Percentiles rank a stretch among this genome's conserved stretches.
Conservation (phyloP, 768 basidiomycete species). For the Calocybe cyanea region DNA sequence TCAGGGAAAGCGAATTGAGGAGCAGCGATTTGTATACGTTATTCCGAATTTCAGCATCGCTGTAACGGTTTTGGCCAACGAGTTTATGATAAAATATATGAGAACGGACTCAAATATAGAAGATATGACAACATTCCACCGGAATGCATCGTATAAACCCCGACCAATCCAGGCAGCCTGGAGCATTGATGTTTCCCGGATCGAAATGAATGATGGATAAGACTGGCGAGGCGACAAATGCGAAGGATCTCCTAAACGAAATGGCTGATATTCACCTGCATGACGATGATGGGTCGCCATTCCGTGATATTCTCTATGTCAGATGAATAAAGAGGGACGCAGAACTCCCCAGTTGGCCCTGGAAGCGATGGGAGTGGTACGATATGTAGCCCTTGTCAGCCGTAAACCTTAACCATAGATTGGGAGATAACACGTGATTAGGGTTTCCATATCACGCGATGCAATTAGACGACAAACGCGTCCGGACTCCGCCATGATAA, state of each 20-base stretch:
- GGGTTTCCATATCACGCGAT: not conserved
- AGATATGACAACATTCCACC: slow-evolving; percentile 63
- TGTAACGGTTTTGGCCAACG: slow-evolving; percentile 24
- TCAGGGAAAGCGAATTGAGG: slow-evolving; percentile 66
- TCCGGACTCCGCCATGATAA: too few species aligned
- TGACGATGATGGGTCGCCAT: slow-evolving; percentile 15
- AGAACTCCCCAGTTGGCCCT: too few species aligned
- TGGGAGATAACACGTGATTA: slow-evolving; percentile 21
- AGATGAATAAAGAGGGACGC: too few species aligned
- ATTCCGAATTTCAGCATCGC: slow-evolving; percentile 72
- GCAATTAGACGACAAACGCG: not conserved
- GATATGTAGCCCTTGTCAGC: not conserved
- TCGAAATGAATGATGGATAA: slow-evolving; percentile 69
- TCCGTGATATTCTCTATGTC: not conserved
- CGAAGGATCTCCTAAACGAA: slow-evolving; percentile 23
- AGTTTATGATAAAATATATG: not conserved
- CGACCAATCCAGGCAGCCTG: slow-evolving; percentile 56
- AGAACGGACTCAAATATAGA: slow-evolving; percentile 51
- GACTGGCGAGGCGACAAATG: slow-evolving; percentile 40
- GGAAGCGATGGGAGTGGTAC: too few species aligned
- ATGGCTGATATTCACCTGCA: slow-evolving; percentile 21
- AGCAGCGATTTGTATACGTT: slow-evolving; percentile 74
- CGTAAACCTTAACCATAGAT: slow-evolving; percentile 34
- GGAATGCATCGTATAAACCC: slow-evolving; percentile 68
- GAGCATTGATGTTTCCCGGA: slow-evolving; percentile 54